Evolutionary conservation across 441 rosid genomes (phyloP), one percentile per base, ranked within the genome.

Genomic region (Raphanus hybrid): DNA sequence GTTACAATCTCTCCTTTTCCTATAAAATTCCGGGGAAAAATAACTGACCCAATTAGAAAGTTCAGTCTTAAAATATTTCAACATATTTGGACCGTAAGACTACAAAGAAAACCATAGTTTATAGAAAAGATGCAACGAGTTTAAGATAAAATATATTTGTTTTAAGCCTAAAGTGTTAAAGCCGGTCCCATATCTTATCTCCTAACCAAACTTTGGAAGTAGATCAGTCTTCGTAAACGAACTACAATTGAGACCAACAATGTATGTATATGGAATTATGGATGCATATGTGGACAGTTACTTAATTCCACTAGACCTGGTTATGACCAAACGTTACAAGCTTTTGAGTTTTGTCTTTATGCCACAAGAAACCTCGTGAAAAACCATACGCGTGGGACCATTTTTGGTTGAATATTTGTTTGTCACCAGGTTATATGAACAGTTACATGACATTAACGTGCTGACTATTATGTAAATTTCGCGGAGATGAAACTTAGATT

Each of bases 1-100:
- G 94, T 91, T 67, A 78, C 67, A 6, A 85, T 69, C 76, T 96
- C 95, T 29, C 92, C 98, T 57, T 82, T 93, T 64, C 99, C 99
- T 93, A 86, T 62, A 45, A 16, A 62, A 29, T 43, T 48, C 67
- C 5, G 11, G 3, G 61, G 26, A 39, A 61, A 5, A 0, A 71
- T 0, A 11, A 1, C 41, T 54, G 63, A 71, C 72, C 54, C 10
- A 41, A 14, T 72, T 64, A 68, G 15, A 57, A 77, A 18, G 41
- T 20, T 76, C 4, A 64, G 76, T 41, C 66, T 41, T 10, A 64
- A 41, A 20, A 12, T 14, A 62, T 6, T 50, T 69, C 45, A 76
- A 50, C 57, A 65, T 34, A 71, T 9, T 1, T 58, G 32, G 63
- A 71, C 72, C 63, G 5, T 45, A 57, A 6, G 26, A 15, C 14